Conservation (phyloP, 1,139 yeast genomes). For the Geotrichum carabidarum region DNA sequence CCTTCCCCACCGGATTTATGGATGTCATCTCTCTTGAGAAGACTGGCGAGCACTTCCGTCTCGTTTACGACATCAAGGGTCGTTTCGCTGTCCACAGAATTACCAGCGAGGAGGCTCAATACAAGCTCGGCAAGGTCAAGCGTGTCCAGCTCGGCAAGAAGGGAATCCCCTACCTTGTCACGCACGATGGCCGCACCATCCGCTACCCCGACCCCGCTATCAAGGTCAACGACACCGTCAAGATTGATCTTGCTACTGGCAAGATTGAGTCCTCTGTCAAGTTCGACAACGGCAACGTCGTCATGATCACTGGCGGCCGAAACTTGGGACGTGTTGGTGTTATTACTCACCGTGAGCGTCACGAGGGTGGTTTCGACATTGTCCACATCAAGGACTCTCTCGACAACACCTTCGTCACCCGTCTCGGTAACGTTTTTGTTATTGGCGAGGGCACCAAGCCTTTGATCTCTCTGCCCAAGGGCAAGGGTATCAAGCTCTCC, state of each 20-base stretch:
- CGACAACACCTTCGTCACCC: constrained; percentile 97
- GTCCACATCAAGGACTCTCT: constrained; percentile 97
- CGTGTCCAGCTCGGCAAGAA: constrained; percentile 97
- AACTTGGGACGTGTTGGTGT: constrained; percentile 99
- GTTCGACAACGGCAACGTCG: constrained; percentile 93
- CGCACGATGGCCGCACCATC: constrained; percentile 99
- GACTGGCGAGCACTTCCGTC: constrained; percentile 98
- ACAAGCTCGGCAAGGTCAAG: constrained; percentile 97
- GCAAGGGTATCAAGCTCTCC: constrained; percentile 98
- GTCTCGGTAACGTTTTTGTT: constrained; percentile 93
- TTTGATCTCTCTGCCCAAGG: constrained; percentile 97
- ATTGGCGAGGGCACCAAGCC: constrained; percentile 99
- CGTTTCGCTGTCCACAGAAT: constrained; percentile 99
- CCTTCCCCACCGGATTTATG: constrained; percentile 99
- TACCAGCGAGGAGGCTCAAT: constrained; percentile 95
- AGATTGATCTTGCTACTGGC: constrained; percentile 93
- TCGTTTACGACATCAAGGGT: constrained; percentile 96
- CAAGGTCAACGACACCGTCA: constrained; percentile 95
- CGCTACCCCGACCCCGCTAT: constrained; percentile 98
- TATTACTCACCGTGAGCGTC: constrained; percentile 96
- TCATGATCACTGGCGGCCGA: constrained; percentile 99
- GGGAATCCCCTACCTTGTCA: constrained; percentile 95
- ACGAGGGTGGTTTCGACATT: constrained; percentile 99
- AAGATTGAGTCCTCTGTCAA: constrained; percentile 87
- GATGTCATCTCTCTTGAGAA: constrained; percentile 96